These are phyloP conservation scores for Martensiomyces pterosporus DNA, from an alignment of 192 early-diverging fungal genomes.

Conservation along the genomic window DNA sequence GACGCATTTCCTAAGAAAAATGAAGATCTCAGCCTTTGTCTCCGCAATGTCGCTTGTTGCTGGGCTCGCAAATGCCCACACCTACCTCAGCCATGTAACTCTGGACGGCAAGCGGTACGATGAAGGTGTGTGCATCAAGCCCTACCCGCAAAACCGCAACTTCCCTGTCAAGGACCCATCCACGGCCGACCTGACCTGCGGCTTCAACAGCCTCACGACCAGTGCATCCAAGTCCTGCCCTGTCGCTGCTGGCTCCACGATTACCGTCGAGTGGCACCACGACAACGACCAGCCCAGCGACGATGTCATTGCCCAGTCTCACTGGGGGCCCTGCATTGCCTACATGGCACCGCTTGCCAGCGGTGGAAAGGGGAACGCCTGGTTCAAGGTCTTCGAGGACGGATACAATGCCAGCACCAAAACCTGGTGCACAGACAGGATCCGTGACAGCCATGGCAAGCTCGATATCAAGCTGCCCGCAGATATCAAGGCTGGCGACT, in stretches of 20 bases:
- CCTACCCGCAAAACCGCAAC: background rate
- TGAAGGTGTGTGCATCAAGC: background rate
- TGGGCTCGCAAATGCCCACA: background rate
- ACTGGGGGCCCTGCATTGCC: background rate
- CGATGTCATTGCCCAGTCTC: background rate
- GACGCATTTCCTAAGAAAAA: too few species aligned
- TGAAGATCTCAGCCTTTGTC: background rate
- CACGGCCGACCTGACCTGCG: background rate
- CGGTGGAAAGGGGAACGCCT: background rate
- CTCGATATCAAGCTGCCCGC: background rate
- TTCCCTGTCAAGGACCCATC: background rate
- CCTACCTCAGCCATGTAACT: conserved; percentile 1
- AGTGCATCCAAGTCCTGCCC: background rate
- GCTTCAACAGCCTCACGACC: background rate
- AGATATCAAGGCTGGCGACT: background rate
- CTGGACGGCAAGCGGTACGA: background rate
- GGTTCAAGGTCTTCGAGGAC: conserved; percentile 5
- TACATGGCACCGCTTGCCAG: background rate
- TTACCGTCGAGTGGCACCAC: background rate
- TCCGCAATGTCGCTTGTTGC: background rate
- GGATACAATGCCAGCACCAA: conserved; percentile 2
- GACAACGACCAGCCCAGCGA: background rate
- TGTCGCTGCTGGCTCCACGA: background rate
- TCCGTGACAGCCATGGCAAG: background rate
- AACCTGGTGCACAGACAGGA: background rate